Percentiles rank a stretch among this genome's conserved stretches.
phyloP scores from a whole-genome alignment of 805 yeast genomes.

The Cyberlindnera xylosilytica region DNA sequence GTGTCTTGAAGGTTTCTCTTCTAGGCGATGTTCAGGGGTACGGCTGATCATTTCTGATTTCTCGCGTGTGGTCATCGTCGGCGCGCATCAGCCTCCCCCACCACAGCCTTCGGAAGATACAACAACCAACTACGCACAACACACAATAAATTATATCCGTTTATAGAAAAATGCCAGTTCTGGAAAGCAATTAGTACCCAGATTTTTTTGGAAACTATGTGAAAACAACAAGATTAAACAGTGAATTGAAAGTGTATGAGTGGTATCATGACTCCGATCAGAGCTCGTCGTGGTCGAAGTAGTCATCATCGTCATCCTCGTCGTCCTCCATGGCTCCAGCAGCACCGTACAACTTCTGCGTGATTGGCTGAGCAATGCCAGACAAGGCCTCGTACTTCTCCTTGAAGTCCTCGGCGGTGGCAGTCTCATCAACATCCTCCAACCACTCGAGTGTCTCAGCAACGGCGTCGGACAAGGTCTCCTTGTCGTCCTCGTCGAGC shows the following conservation, averaged over 20 bases:
- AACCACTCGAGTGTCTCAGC: conserved; percentile 85
- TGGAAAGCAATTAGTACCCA: too few relatives aligned
- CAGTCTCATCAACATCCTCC: conserved; percentile 82
- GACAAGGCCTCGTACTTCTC: conserved; percentile 85
- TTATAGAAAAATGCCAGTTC: too few relatives aligned
- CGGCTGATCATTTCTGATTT: too few relatives aligned
- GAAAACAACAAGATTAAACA: not conserved
- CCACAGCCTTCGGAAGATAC: too few relatives aligned
- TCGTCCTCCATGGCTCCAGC: conserved; percentile 46
- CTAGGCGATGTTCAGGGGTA: too few relatives aligned
- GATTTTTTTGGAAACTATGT: too few relatives aligned
- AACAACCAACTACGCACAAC: too few relatives aligned
- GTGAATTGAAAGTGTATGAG: not conserved
- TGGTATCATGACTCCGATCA: conserved; percentile 25
- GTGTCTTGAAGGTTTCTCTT: too few relatives aligned
- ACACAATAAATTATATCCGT: too few relatives aligned
- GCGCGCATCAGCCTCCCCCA: too few relatives aligned
- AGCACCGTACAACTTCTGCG: conserved; percentile 76
- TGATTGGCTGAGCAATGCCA: conserved; percentile 85
- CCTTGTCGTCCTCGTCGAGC: conserved; percentile 88
- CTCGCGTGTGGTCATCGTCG: too few relatives aligned
- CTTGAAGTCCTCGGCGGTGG: conserved; percentile 88
- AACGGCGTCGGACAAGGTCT: conserved; percentile 80
- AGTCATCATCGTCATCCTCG: conserved; percentile 53
- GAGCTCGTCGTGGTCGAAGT: conserved; percentile 68